Base-by-base conservation (phyloP, 1,284 basidiomycete genomes). In the Sphagnurus paluster region DNA sequence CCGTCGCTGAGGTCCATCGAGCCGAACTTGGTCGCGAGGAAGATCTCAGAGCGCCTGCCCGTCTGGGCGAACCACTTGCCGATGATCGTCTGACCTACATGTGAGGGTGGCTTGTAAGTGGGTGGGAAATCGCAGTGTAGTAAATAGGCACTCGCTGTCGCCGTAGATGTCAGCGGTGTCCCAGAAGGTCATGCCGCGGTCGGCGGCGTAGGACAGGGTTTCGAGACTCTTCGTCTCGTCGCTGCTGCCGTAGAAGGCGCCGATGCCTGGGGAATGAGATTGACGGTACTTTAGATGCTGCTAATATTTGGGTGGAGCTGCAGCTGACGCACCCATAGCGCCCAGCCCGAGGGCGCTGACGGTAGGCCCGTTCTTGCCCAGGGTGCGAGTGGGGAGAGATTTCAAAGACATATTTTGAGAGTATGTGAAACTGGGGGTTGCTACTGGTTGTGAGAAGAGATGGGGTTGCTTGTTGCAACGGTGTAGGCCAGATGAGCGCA, bases 1-100 rank as follows among this genome's bases (percentile, higher is more conserved):
- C 13, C 30, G 4, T 30, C 28, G 28, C 3, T 3, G 21, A 39
- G 36, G 13, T 48, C 44, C 28, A 25, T 44, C 9, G 53, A 56
- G 34, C 64, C 66, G 41, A 66, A 68, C 42, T 69, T 70, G 3
- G 67, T 69, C 7, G 59, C 58, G 17, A 65, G 56, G 44, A 63
- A 65, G 34, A 65, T 59, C 34, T 65, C 59, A 1, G 50, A 42
- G 10, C 63, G 61, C 1, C 57, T 52, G 11, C 59, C 59, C 5
- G 62, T 65, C 21, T 53, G 30, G 4, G 37, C 34, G 44, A 65
- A 62, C 63, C 63, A 63, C 30, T 57, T 49, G 5, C 60, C 63
- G 11, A 61, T 41, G 9, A 56, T 39, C n/a, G 49, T 50, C 46
- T 63, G 59, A 47, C 56, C 54, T 56, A 44, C 58, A 52, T 56